Base-by-base conservation (phyloP, 1,284 basidiomycete species). In the Mycena sp. region DNA sequence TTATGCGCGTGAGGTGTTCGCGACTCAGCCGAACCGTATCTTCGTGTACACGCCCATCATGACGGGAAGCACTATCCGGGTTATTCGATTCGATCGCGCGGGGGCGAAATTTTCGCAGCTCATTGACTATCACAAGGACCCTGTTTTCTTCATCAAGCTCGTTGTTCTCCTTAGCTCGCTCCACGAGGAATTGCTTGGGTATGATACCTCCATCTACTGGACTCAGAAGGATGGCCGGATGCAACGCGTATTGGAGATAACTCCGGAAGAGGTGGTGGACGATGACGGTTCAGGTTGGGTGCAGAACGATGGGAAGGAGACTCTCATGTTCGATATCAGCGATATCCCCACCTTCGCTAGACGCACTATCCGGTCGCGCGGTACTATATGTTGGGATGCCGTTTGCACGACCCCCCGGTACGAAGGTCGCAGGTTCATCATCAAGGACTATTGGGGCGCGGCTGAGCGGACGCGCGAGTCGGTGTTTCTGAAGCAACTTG, bases 181-280 rank as follows among this genome's bases (percentile, higher is more conserved):
- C 2, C 29, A 68, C 19, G 58, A 61, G 25, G 56, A 51, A 1
- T 16, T 28, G 2, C 25, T 71, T n/a, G 71, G 70, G 2, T 65
- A 66, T 49, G 70, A 72, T 43, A 62, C 56, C 0, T 65, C 49
- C 21, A 67, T 70, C 11, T 54, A 54, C 17, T 72, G 69, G 68
- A n/a, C n/a, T n/a, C 21, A 37, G 32, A 28, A 37, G 10, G 54
- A 49, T n/a, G n/a, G n/a, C n/a, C n/a, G n/a, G n/a, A n/a, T n/a
- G n/a, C 17, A 37, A 14, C 59, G 68, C 19, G 21, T 49, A 6
- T 46, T 58, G 32, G 41, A 35, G 25, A 44, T 63, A 30, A 52
- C n/a, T n/a, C 43, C 26, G 16, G 41, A 9, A 50, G 49, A 54
- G 21, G 38, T 35, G 6, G 19, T n/a, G 9, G 54, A 61, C 23